These are phyloP conservation scores for Penicillium hesseltinei DNA, from an alignment of 2,329 filamentous ascomycete genomes.

Conservation along the genomic window DNA sequence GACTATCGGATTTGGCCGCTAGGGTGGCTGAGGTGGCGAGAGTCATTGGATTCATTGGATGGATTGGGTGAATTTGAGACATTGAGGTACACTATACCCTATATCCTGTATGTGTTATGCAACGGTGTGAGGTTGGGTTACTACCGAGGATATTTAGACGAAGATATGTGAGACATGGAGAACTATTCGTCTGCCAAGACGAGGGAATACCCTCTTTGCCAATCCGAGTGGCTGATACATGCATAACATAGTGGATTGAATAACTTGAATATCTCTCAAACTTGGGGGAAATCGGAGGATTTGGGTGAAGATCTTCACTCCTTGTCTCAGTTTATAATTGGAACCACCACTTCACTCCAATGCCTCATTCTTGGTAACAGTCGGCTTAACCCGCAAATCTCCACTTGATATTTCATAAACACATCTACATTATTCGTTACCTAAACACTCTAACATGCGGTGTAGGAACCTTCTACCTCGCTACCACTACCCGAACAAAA, in stretches of 20 bases:
- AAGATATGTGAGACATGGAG: not conserved
- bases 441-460: not conserved
- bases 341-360: not conserved
- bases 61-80: conserved; percentile 8
- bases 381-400: not conserved
- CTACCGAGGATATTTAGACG: not conserved
- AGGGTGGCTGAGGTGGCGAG: conserved; percentile 9
- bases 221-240: not conserved
- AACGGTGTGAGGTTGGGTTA: not conserved
- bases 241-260: not conserved
- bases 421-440: not conserved
- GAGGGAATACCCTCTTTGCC: not conserved
- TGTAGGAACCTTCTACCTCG: not conserved
- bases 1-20: conserved; percentile 1
- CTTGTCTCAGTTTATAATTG: not conserved
- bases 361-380: not conserved
- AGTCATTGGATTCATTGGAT: conserved; percentile 1
- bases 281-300: not conserved
- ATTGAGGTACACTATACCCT: not conserved
- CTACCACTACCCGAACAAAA: not conserved
- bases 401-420: not conserved
- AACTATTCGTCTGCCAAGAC: not conserved
- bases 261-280: not conserved
- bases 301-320: not conserved
- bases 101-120: not conserved